Evolutionary conservation across 2,329 filamentous ascomycete species (phyloP), one percentile per base, ranked within the genome.

Genomic region (Leptodontidium sp.): DNA sequence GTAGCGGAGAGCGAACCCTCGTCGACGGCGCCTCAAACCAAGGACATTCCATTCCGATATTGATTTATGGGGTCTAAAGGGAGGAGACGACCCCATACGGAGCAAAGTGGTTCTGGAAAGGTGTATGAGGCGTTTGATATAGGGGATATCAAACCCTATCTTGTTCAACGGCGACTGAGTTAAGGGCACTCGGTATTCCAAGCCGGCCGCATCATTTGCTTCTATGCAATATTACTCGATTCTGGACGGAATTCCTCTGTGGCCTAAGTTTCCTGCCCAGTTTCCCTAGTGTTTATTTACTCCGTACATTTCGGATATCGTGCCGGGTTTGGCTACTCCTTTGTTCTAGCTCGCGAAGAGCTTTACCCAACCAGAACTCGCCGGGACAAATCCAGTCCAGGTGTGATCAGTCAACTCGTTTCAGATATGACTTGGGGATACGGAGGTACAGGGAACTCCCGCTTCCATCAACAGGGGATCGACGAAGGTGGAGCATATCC

Each of bases 401-500:
- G 55, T 53, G 21, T 67, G 59, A 67, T 29, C 59, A 55, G 65
- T 67, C 65, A 62, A 47, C 24, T 40, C 55, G 65, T 67, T 67
- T 67, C 58, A 62, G 65, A 67, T 63, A 15, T 55, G 57, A 24
- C 49, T 43, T 67, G 63, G 63, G 58, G 67, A 8, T 17, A 21
- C 17, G 17, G 17, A 4, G 12, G 24, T 35, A 29, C 43, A 49
- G 40, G 59, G 65, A 49, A 50, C 66, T 66, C 52, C 62, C 38
- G 26, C 65, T 63, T 49, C 40, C 24, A 59, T 64, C 59, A 59
- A 59, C 61, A 14, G 35, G 47, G 68, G 68, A 71, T 71, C 70
- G 66, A 62, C 67, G 32, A 26, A 61, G 43, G 62, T 72, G 71
- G 67, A 64, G 64, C 62, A 47, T 55, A 68, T 65, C 7, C 64